Percentiles rank a stretch among this genome's conserved stretches.
Evolutionary conservation across 2,329 filamentous ascomycete genomes (phyloP).

Genomic region (Myriosclerotinia scirpicola): DNA sequence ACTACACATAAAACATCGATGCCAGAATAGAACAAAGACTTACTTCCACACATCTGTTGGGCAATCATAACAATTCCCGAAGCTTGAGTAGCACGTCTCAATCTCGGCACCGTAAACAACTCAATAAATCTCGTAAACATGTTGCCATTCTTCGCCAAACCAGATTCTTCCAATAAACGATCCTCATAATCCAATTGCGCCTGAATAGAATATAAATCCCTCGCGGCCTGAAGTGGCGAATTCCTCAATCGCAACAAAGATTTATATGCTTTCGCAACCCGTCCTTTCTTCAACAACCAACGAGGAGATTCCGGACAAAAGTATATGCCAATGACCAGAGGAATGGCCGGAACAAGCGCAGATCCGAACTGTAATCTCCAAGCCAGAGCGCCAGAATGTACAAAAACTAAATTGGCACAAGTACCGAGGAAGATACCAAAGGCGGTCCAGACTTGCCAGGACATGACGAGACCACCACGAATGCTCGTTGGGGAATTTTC

Average conservation of each 20-base stretch:
- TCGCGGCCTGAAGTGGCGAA: slow-evolving; percentile 57
- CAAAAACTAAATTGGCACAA: slow-evolving; percentile 63
- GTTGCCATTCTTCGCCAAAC: slow-evolving; percentile 42
- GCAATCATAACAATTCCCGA: slow-evolving; percentile 66
- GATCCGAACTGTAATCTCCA: slow-evolving; percentile 66
- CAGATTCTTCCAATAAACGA: slow-evolving; percentile 43
- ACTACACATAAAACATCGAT: neutral
- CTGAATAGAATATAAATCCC: slow-evolving; percentile 63
- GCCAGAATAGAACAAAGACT: slow-evolving; percentile 40
- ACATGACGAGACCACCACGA: slow-evolving; percentile 57
- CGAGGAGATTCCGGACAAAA: slow-evolving; percentile 65
- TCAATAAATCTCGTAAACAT: slow-evolving; percentile 61
- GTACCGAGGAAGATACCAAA: slow-evolving; percentile 68
- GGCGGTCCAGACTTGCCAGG: slow-evolving; percentile 53
- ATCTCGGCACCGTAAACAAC: slow-evolving; percentile 67
- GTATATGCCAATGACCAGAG: slow-evolving; percentile 56
- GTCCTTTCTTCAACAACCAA: slow-evolving; percentile 64
- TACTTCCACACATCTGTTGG: slow-evolving; percentile 43
- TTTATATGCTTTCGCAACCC: slow-evolving; percentile 53
- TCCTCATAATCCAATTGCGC: slow-evolving; percentile 50
- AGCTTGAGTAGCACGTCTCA: slow-evolving; percentile 71
- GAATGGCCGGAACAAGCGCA: slow-evolving; percentile 64
- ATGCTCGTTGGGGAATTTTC: slow-evolving; percentile 55
- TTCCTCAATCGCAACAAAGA: slow-evolving; percentile 59
- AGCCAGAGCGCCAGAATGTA: slow-evolving; percentile 55